Evolutionary conservation across 495 filamentous ascomycete species (phyloP).

Genomic region (Xanthoparmelia taractica): DNA sequence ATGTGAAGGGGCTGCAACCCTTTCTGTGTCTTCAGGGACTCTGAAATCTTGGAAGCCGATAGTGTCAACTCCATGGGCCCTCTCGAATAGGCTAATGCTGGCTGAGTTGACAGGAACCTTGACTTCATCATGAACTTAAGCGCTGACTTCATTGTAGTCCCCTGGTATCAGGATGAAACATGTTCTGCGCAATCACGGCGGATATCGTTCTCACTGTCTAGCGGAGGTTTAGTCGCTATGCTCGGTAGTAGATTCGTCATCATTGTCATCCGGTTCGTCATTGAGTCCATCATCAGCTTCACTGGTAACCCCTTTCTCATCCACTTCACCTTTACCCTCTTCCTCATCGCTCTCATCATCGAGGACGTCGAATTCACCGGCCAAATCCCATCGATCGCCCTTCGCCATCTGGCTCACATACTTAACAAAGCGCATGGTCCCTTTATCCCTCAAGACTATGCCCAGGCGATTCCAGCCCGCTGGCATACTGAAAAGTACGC

Average conservation of each 20-base stretch:
- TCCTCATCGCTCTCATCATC: slow-evolving; percentile 40
- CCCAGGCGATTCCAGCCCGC: slow-evolving; percentile 84
- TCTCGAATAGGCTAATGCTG: not conserved
- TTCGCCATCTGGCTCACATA: slow-evolving; percentile 75
- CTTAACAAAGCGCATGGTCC: slow-evolving; percentile 87
- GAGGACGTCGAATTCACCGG: slow-evolving; percentile 50
- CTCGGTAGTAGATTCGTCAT: not conserved
- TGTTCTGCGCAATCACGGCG: not conserved
- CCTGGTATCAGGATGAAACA: not conserved
- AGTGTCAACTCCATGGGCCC: not conserved
- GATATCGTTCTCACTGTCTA: not conserved
- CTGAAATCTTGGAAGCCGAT: not conserved
- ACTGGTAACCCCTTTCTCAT: slow-evolving; percentile 26
- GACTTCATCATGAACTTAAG: not conserved
- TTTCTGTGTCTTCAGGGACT: not conserved
- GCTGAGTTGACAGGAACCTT: not conserved
- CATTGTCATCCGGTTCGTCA: not conserved
- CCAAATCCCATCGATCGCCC: slow-evolving; percentile 91
- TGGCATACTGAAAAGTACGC: slow-evolving; percentile 81
- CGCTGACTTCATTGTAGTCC: not conserved
- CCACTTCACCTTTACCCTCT: slow-evolving; percentile 19
- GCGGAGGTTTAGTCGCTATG: not conserved
- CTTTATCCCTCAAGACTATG: slow-evolving; percentile 80
- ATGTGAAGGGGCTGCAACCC: not conserved
- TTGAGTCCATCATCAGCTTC: slow-evolving; percentile 1